phyloP scores from a whole-genome alignment of 345 rosid species.

The Kernera saxatilis region DNA sequence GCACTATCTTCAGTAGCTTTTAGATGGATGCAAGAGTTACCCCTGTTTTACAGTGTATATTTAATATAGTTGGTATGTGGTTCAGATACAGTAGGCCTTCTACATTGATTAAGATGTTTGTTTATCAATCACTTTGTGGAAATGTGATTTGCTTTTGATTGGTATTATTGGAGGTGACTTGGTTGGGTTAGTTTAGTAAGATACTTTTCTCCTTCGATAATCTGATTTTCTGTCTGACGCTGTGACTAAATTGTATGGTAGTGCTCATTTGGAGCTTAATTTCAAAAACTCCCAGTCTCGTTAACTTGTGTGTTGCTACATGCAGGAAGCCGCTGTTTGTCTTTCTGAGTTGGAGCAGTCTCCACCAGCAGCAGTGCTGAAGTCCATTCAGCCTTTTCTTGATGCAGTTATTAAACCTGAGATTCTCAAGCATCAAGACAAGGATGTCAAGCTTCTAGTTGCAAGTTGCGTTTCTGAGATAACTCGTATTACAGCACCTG shows the following conservation, averaged over 20 bases:
- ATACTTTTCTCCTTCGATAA: background rate
- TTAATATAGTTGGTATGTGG: background rate
- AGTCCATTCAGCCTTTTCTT: constrained; percentile 77
- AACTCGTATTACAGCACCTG: constrained; percentile 97
- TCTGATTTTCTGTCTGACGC: background rate
- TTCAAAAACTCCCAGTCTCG: background rate
- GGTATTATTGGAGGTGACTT: constrained; percentile 11
- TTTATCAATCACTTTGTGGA: constrained; percentile 6
- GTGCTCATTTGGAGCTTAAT: background rate
- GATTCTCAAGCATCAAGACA: constrained; percentile 84
- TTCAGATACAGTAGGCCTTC: background rate
- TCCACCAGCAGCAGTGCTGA: constrained; percentile 55
- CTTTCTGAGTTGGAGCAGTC: constrained; percentile 91
- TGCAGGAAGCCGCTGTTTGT: constrained; percentile 83
- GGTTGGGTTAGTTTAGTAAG: background rate
- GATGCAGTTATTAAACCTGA: constrained; percentile 76
- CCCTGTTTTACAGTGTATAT: background rate
- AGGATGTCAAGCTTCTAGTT: constrained; percentile 88
- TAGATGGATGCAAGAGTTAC: background rate
- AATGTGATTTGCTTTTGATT: constrained; percentile 9
- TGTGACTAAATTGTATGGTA: background rate
- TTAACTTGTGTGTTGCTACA: constrained; percentile 17
- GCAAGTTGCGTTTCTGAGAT: constrained; percentile 96
- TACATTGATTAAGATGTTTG: background rate
- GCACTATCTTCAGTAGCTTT: background rate